Evolutionary conservation across 805 yeast genomes (phyloP), one percentile per base, ranked within the genome.

Genomic region (Pichia insulana): DNA sequence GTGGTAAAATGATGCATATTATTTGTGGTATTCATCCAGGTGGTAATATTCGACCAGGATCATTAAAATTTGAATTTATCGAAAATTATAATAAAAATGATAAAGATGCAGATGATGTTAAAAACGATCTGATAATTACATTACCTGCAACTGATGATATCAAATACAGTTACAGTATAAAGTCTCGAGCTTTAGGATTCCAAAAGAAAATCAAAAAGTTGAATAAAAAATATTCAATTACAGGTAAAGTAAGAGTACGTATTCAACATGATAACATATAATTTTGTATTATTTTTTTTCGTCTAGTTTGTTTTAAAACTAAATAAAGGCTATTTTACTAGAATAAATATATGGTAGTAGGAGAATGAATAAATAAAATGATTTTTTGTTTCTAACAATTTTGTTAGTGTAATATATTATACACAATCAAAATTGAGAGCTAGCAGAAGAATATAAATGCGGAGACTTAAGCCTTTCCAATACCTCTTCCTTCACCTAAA

Each of bases 11-110:
- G 49, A 80, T 82, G 85, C 80, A 77, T 57, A 82, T 82, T 36
- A 74, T 82, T 36, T 83, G 89, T 58, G 87, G 87, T 57, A 81
- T 83, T 41, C 83, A 79, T 57, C 90, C 90, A 6, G 88, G 88
- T 44, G 90, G 89, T 17, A 78, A 78, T 54, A 79, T 82, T 25
- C 69, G 83, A 50, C 82, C 77, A 27, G 76, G 76, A 20, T 70
- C 72, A 13, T 71, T 70, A 55, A 66, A 64, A 45, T 76, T 70
- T 61, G 67, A 65, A 54, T 65, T 57, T 48, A 60, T 32, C n/a
- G 34, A 48, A 8, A 31, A 26, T n/a, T 36, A 39, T 10, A 49
- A 41, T 28, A 49, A 51, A 7, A 48, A 49, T 20, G 44, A 45
- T 7, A 39, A 40, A 17, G 20, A 40, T 13, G 26, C 28, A 26